A percentile compares a stretch with the other conserved stretches of the same genome.
phyloP scores from a whole-genome alignment of 2,329 filamentous ascomycete species.

The Elsinoe batatas region DNA sequence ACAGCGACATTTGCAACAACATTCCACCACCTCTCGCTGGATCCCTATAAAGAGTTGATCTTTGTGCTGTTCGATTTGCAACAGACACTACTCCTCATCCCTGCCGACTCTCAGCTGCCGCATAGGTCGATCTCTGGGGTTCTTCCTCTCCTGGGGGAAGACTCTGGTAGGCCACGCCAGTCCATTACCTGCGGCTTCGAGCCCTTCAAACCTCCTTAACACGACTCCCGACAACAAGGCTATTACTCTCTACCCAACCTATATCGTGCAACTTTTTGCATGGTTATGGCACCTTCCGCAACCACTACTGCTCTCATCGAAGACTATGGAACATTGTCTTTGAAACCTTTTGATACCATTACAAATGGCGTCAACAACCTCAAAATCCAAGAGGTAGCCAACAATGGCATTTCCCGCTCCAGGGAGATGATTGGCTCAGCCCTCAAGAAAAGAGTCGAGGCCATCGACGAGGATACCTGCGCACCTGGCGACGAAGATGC shows the following conservation, averaged over 20 bases:
- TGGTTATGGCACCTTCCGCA: slow-evolving; percentile 64
- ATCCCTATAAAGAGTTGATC: slow-evolving; percentile 29
- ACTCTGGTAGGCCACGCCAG: slow-evolving; percentile 95
- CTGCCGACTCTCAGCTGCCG: slow-evolving; percentile 81
- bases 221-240: slow-evolving; percentile 30
- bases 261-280: slow-evolving; percentile 29
- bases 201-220: slow-evolving; percentile 93
- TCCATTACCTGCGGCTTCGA: slow-evolving; percentile 79
- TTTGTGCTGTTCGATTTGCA: slow-evolving; percentile 35
- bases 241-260: slow-evolving; percentile 13
- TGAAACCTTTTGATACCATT: slow-evolving; percentile 23
- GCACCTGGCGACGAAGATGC: slow-evolving; percentile 90
- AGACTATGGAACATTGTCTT: slow-evolving; percentile 29
- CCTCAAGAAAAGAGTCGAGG: slow-evolving; percentile 73
- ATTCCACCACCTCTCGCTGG: slow-evolving; percentile 36
- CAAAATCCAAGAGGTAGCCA: slow-evolving; percentile 26
- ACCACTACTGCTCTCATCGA: slow-evolving; percentile 39
- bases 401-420: slow-evolving; percentile 45
- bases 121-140: slow-evolving; percentile 96
- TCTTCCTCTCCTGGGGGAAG: slow-evolving; percentile 99
- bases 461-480: slow-evolving; percentile 78
- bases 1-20: slow-evolving; percentile 42
- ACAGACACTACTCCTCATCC: slow-evolving; percentile 41
- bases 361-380: slow-evolving; percentile 14
- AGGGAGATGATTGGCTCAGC: slow-evolving; percentile 81